Percentiles rank a stretch among this genome's conserved stretches.
Evolutionary conservation across 257 asterid genomes (phyloP).

Genomic region (Paulownia fortunei): DNA sequence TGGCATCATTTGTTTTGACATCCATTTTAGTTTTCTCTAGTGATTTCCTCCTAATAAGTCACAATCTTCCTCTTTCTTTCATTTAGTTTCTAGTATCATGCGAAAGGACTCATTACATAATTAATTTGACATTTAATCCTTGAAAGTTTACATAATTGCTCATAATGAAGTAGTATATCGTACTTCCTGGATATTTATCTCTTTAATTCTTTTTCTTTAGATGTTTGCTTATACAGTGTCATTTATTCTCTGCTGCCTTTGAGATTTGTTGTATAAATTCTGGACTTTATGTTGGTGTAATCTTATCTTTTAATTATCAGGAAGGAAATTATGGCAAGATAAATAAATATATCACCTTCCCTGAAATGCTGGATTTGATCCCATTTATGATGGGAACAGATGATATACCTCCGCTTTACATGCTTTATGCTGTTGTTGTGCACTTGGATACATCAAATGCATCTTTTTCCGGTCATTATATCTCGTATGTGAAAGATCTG

Average conservation of each 20-base stretch:
- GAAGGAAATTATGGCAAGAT: constrained; percentile 89
- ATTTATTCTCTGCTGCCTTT: background rate
- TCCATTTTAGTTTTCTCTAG: too few species aligned
- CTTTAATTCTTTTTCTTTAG: background rate
- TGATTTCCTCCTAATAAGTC: too few species aligned
- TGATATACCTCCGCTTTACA: constrained; percentile 78
- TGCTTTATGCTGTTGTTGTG: constrained; percentile 86
- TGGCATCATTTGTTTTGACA: too few species aligned
- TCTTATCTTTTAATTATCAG: constrained; percentile 45
- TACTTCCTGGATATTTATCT: background rate
- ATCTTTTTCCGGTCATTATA: constrained; percentile 82
- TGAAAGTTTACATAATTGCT: too few species aligned
- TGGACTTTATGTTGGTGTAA: constrained; percentile 8
- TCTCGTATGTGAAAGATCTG: constrained; percentile 75
- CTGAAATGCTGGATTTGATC: constrained; percentile 80
- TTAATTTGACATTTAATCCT: too few species aligned
- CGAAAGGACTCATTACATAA: too few species aligned
- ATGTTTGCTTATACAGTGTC: background rate
- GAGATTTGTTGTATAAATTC: background rate
- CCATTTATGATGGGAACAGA: constrained; percentile 86
- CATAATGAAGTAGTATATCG: too few species aligned
- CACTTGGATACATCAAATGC: constrained; percentile 78
- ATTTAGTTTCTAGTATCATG: too few species aligned
- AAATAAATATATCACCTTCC: constrained; percentile 77
- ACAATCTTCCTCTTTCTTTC: too few species aligned